Percentiles rank a stretch among this genome's conserved stretches.
phyloP scores from a whole-genome alignment of 345 rosid genomes.

The Aegle marmelos region DNA sequence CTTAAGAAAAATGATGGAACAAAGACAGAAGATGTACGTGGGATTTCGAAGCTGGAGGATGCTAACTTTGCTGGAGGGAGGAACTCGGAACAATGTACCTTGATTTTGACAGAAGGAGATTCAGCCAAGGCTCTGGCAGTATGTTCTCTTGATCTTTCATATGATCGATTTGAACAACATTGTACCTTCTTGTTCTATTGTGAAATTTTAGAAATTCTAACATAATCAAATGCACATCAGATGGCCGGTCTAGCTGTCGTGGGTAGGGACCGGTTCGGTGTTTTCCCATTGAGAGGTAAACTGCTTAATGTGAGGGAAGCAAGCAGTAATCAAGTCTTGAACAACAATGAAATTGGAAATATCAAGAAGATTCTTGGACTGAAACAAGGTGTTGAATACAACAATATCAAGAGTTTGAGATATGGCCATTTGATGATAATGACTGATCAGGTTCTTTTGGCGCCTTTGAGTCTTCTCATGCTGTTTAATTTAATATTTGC shows the following conservation, averaged over 20 bases:
- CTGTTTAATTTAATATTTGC: neutral
- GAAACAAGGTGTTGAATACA: slow-evolving; percentile 73
- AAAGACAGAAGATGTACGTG: slow-evolving; percentile 54
- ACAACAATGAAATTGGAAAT: slow-evolving; percentile 79
- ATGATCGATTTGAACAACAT: neutral
- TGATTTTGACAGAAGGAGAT: slow-evolving; percentile 98
- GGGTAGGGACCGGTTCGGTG: slow-evolving; percentile 71
- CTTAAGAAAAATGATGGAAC: slow-evolving; percentile 91
- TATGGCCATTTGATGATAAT: slow-evolving; percentile 98
- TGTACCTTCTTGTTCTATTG: neutral
- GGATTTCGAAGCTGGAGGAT: slow-evolving; percentile 80
- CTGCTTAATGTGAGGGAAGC: slow-evolving; percentile 96
- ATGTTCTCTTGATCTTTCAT: slow-evolving; percentile 26
- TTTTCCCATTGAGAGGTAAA: slow-evolving; percentile 93
- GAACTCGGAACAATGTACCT: slow-evolving; percentile 70
- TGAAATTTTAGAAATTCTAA: neutral
- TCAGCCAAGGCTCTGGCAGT: slow-evolving; percentile 97
- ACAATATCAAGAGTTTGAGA: slow-evolving; percentile 80
- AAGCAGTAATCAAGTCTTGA: slow-evolving; percentile 68
- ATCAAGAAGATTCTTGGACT: slow-evolving; percentile 93
- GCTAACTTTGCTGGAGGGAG: slow-evolving; percentile 90
- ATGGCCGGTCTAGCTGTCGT: slow-evolving; percentile 70
- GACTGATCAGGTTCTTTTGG: slow-evolving; percentile 84
- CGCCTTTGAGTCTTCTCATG: neutral
- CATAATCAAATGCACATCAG: slow-evolving; percentile 32